Conservation (phyloP, 306 rosid genomes). For the Sindora glabra region DNA sequence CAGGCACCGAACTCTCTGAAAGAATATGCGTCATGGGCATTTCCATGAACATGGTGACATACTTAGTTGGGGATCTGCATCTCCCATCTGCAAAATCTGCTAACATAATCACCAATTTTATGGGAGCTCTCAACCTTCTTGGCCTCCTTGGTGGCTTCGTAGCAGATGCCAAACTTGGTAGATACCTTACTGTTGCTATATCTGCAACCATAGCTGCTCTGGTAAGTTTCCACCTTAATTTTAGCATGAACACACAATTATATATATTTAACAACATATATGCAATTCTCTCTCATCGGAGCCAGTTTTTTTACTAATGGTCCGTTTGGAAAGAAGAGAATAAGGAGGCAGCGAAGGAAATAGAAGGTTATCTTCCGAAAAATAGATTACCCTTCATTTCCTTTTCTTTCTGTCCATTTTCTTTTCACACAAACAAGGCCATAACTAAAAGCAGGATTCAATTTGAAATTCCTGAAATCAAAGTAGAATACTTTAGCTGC, state of each 20-base stretch:
- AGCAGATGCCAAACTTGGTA: conserved; percentile 85
- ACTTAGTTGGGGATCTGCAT: conserved; percentile 62
- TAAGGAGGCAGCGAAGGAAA: too few species aligned
- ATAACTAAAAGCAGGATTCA: background rate
- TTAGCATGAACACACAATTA: background rate
- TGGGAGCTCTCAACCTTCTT: conserved; percentile 89
- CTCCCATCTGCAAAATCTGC: conserved; percentile 79
- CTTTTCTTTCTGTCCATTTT: background rate
- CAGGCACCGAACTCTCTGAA: conserved; percentile 85
- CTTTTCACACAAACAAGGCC: too few species aligned
- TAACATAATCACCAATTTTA: conserved; percentile 67
- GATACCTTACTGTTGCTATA: conserved; percentile 54
- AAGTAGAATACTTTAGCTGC: background rate
- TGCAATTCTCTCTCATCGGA: too few species aligned
- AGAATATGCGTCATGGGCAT: conserved; percentile 88
- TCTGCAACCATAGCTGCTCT: conserved; percentile 53
- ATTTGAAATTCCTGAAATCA: background rate
- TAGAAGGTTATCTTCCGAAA: too few species aligned
- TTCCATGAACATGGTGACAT: conserved; percentile 84
- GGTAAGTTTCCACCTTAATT: conserved; percentile 37
- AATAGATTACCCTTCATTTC: too few species aligned
- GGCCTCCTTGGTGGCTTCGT: conserved; percentile 88
- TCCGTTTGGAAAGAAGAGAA: too few species aligned
- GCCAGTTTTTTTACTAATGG: too few species aligned
- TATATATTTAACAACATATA: too few species aligned